Percentiles rank a stretch among this genome's conserved stretches.
Evolutionary conservation across 225 moss, liverwort and hornwort genomes (phyloP).

Genomic region (Rhytidiadelphus loreus): DNA sequence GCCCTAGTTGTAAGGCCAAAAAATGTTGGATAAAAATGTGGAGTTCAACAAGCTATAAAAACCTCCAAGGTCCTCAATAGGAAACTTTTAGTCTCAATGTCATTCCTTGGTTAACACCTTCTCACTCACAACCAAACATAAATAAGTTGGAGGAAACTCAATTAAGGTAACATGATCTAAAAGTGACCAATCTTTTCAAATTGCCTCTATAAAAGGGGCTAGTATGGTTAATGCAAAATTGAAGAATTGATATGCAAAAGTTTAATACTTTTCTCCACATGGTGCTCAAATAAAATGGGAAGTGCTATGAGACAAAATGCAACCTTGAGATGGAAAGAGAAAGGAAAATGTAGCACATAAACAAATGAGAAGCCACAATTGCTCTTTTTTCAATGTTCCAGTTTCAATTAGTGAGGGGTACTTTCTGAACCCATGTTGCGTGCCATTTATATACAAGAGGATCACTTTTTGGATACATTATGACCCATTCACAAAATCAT

Average conservation of each 20-base stretch:
- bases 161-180: neutral
- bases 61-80: neutral
- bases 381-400: neutral
- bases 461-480: neutral
- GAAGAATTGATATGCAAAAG: neutral
- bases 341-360: neutral
- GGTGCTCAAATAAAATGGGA: neutral
- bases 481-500: accelerated
- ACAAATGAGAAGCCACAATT: neutral
- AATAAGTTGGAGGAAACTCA: neutral
- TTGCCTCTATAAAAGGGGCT: accelerated
- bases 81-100: neutral
- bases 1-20: neutral
- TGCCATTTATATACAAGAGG: neutral
- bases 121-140: accelerated
- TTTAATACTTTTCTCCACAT: neutral
- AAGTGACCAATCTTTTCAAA: too few species aligned
- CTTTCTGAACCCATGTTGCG: accelerated
- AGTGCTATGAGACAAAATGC: neutral
- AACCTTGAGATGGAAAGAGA: neutral
- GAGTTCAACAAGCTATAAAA: neutral
- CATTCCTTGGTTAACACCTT: neutral
- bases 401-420: neutral
- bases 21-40: too few species aligned
- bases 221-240: neutral